A percentile compares a stretch with the other conserved stretches of the same genome.
These are phyloP conservation scores for Choanephora cucurbitarum DNA, from an alignment of 371 early-diverging fungal genomes.

Conservation along the genomic window DNA sequence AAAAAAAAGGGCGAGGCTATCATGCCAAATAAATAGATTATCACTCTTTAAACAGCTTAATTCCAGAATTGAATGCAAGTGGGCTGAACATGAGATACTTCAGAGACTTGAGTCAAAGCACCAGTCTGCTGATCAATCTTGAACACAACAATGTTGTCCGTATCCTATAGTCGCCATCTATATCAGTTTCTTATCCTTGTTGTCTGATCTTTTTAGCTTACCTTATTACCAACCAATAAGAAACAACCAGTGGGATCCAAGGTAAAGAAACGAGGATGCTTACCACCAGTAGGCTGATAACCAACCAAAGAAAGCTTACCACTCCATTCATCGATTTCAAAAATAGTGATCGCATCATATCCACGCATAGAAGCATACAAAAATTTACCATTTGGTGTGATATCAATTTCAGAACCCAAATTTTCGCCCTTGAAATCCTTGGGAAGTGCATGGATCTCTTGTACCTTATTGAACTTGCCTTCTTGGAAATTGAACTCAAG, in stretches of 20 bases:
- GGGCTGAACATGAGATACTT: conserved; percentile 34
- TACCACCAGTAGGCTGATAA: conserved; percentile 32
- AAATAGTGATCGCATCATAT: conserved; percentile 39
- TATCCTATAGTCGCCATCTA: conserved; percentile 38
- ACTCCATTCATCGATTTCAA: conserved; percentile 27
- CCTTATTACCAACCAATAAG: conserved; percentile 45
- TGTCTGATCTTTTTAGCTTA: conserved; percentile 8
- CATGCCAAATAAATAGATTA: no score
- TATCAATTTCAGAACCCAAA: conserved; percentile 44
- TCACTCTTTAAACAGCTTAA: no score
- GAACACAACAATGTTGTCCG: conserved; percentile 41
- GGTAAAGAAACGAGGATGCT: conserved; percentile 46
- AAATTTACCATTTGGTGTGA: conserved; percentile 38
- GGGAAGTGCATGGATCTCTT: conserved; percentile 36
- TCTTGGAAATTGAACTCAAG: conserved; percentile 34
- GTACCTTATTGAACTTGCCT: conserved; percentile 36
- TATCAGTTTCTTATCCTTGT: no score
- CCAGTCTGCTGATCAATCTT: conserved; percentile 37
- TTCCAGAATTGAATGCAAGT: conserved; percentile 44
- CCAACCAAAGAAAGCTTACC: conserved; percentile 41
- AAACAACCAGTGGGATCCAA: conserved; percentile 46
- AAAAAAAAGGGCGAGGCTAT: no score
- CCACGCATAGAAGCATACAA: conserved; percentile 47
- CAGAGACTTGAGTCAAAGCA: conserved; percentile 24
- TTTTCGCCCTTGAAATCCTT: conserved; percentile 27